Evolutionary conservation across 2,329 filamentous ascomycete species (phyloP).

Genomic region (Zopfia rhizophila): DNA sequence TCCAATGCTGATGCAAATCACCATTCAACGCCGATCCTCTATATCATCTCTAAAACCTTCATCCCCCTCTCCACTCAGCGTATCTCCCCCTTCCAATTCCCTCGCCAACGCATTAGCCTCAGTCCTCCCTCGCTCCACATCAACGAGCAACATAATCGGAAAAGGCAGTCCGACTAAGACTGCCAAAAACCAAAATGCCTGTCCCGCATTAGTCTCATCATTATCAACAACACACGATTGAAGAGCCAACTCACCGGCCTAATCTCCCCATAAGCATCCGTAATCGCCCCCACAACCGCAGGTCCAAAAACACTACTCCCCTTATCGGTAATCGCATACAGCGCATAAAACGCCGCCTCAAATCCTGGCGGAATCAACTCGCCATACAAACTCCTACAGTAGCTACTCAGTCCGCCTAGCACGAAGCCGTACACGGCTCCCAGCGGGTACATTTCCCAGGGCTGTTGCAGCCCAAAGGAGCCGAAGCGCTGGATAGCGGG

Average conservation of each 20-base stretch:
- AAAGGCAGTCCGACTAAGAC: constrained; percentile 85
- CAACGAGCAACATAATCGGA: constrained; percentile 83
- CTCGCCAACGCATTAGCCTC: constrained; percentile 55
- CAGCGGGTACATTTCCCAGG: constrained; percentile 96
- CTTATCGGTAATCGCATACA: constrained; percentile 98
- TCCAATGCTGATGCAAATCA: constrained; percentile 21
- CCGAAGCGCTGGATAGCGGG: constrained; percentile 80
- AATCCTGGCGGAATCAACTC: constrained; percentile 94
- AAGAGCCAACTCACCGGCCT: constrained; percentile 51
- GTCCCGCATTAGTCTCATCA: constrained; percentile 9
- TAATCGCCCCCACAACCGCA: constrained; percentile 91
- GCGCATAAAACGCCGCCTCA: constrained; percentile 94
- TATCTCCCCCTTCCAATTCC: constrained; percentile 44
- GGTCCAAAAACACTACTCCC: constrained; percentile 94
- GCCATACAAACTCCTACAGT: constrained; percentile 91
- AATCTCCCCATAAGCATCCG: constrained; percentile 70
- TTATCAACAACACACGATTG: background rate
- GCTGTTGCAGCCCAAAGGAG: constrained; percentile 85
- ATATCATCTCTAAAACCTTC: constrained; percentile 24
- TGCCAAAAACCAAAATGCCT: constrained; percentile 91
- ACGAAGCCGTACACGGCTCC: constrained; percentile 93
- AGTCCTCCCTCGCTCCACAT: constrained; percentile 72
- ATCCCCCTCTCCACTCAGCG: constrained; percentile 16
- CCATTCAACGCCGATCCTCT: constrained; percentile 22
- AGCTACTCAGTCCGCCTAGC: constrained; percentile 89